These are phyloP conservation scores for Rhizodiscina lignyota DNA, from an alignment of 495 filamentous ascomycete species.

Conservation along the genomic window DNA sequence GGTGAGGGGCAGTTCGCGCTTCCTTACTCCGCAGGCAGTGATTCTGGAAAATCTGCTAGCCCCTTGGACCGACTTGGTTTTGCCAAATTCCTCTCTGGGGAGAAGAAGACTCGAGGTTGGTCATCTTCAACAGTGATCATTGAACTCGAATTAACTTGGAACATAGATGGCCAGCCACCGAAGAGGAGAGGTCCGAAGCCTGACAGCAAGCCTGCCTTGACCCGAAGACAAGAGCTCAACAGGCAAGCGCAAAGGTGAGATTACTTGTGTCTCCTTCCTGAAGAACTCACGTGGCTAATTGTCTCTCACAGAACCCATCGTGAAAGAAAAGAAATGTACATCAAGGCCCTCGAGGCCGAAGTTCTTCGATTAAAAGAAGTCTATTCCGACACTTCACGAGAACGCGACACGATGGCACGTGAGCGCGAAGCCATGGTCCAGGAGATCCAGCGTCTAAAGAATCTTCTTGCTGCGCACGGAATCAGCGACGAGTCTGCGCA, in stretches of 20 bases:
- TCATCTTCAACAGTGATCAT: neutral
- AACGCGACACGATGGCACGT: conserved; percentile 44
- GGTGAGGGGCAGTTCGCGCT: too few relatives aligned
- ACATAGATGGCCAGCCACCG: conserved; percentile 60
- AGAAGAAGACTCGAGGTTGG: conserved; percentile 43
- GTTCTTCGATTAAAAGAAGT: conserved; percentile 55
- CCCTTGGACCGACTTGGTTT: conserved; percentile 39
- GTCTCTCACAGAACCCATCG: conserved; percentile 58
- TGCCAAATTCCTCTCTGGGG: conserved; percentile 36
- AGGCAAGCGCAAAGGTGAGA: conserved; percentile 83
- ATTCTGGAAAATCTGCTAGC: conserved; percentile 26
- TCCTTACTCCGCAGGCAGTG: too few relatives aligned
- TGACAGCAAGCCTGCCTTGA: conserved; percentile 87
- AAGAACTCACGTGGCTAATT: conserved; percentile 1
- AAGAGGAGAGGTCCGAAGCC: conserved; percentile 92
- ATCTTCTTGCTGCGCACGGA: conserved; percentile 56
- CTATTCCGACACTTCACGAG: conserved; percentile 41
- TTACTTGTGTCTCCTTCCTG: neutral
- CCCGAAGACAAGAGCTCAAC: conserved; percentile 86
- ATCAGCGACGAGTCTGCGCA: conserved; percentile 32
- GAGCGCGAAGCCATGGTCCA: conserved; percentile 50
- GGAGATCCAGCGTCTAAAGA: conserved; percentile 64
- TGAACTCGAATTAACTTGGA: neutral
- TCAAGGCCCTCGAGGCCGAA: conserved; percentile 83
- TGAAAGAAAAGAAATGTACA: conserved; percentile 91